Evolutionary conservation across 768 basidiomycete genomes (phyloP), one percentile per base, ranked within the genome.

Genomic region (Suillus hirtellus): DNA sequence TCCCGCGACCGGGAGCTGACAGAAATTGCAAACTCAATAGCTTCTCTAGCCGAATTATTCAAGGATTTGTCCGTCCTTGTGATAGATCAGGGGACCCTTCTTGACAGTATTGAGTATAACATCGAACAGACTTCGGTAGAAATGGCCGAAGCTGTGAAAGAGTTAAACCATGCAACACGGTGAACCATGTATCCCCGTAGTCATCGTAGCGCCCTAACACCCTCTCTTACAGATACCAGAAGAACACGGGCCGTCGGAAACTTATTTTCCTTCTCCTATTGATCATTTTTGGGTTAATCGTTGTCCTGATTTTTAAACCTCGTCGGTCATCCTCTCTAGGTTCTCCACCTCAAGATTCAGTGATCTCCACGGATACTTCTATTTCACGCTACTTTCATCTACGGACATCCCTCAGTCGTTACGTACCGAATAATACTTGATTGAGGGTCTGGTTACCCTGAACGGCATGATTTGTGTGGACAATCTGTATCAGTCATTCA

Each of bases 21-120:
- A 38, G 89, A 95, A 71, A 94, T 99, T 65, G 95, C 96, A 2
- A 89, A 90, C 68, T 95, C 91, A 24, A 99, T 99, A 68, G 86
- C 91, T 47, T 86, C 87, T 50, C 83, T 99, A 35, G 96, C 96
- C 1, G 96, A 96, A 70, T 84, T 99, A 59, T 99, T 99, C 84
- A 95, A 96, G 70, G 97, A 99, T 73, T 82, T 99, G 53, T 92
- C 91, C 15, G 84, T 84, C 42, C 86, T 99, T 61, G 94, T 99
- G 64, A 98, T 99, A 66, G 97, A 99, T 77, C 97, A 99, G 72
- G 97, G 97, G 35, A 98, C 96, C 35, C 84, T 99, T 38, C 83
- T 99, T 61, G 97, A 99, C 77, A 95, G 93, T 43, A 85, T 99
- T 62, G 97, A 99, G 76, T 99, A 94, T 78, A 99, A 99, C 73